Conservation (phyloP, 2,329 filamentous ascomycete genomes). For the Trichoderma koningii region DNA sequence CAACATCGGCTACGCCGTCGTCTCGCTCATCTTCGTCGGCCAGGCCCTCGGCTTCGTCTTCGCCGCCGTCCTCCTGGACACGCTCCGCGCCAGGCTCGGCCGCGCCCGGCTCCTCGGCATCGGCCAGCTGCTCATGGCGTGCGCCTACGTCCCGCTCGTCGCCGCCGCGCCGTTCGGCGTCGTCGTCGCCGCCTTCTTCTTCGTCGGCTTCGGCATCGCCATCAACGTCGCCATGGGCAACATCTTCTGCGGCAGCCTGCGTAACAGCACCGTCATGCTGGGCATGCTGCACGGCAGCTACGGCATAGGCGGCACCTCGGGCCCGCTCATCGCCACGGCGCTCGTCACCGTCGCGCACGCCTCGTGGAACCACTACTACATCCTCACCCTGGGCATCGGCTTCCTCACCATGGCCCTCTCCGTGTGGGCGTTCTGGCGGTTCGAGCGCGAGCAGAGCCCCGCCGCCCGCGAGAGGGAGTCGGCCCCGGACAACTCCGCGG, state of each 20-base stretch:
- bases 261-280: constrained; percentile 56
- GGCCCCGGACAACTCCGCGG: constrained; percentile 33
- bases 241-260: constrained; percentile 59
- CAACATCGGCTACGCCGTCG: constrained; percentile 72
- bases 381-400: constrained; percentile 63
- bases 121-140: constrained; percentile 56
- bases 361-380: constrained; percentile 72
- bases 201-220: constrained; percentile 62
- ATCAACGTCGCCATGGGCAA: constrained; percentile 60
- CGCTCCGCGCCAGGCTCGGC: constrained; percentile 63
- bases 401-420: constrained; percentile 59
- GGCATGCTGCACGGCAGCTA: constrained; percentile 69
- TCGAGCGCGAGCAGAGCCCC: constrained; percentile 60
- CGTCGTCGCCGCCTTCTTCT: constrained; percentile 68
- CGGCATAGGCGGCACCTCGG: constrained; percentile 65
- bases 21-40: constrained; percentile 80
- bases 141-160: constrained; percentile 66
- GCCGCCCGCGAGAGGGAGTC: constrained; percentile 41
- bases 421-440: constrained; percentile 69
- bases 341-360: constrained; percentile 62
- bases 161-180: constrained; percentile 69
- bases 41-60: constrained; percentile 76
- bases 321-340: constrained; percentile 73
- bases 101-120: constrained; percentile 65
- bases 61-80: constrained; percentile 70